A percentile compares a stretch with the other conserved stretches of the same genome.
These are phyloP conservation scores for Sophora flavescens DNA, from an alignment of 306 rosid species.

Conservation along the genomic window DNA sequence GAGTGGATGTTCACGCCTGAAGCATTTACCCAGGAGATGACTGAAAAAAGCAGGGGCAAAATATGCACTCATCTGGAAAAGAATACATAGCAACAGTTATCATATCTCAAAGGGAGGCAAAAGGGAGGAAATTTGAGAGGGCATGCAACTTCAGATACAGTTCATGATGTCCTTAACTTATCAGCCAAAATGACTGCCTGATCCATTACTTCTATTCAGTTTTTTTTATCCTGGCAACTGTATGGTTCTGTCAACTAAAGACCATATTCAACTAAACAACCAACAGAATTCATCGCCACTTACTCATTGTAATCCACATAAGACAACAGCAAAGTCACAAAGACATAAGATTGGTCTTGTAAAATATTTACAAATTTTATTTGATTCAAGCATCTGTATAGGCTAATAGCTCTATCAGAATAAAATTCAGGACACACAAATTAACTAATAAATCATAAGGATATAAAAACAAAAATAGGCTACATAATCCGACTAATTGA, in stretches of 20 bases:
- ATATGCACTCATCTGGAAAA: conserved; percentile 89
- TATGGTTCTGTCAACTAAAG: conserved; percentile 29
- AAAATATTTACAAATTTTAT: conserved; percentile 32
- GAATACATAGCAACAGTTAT: conserved; percentile 37
- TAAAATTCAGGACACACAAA: conserved; percentile 2
- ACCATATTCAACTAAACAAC: conserved; percentile 25
- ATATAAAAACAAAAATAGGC: background rate
- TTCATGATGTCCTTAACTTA: conserved; percentile 21
- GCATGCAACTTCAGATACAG: conserved; percentile 5
- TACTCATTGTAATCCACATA: conserved; percentile 7
- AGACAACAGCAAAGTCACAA: conserved; percentile 2
- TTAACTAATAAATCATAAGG: background rate
- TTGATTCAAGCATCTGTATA: conserved; percentile 12
- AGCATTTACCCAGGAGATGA: conserved; percentile 85
- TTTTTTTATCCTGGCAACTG: conserved; percentile 17
- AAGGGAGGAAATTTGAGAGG: background rate
- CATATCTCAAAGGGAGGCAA: background rate
- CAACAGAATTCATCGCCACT: background rate
- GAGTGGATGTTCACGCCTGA: conserved; percentile 71
- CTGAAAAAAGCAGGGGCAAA: conserved; percentile 95
- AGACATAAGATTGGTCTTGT: conserved; percentile 8
- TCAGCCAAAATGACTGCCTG: background rate
- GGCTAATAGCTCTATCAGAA: conserved; percentile 18
- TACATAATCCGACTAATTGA: conserved; percentile 4
- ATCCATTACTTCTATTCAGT: background rate